These are phyloP conservation scores for Puccinia brachypodii DNA, from an alignment of 1,284 basidiomycete species.

Conservation along the genomic window DNA sequence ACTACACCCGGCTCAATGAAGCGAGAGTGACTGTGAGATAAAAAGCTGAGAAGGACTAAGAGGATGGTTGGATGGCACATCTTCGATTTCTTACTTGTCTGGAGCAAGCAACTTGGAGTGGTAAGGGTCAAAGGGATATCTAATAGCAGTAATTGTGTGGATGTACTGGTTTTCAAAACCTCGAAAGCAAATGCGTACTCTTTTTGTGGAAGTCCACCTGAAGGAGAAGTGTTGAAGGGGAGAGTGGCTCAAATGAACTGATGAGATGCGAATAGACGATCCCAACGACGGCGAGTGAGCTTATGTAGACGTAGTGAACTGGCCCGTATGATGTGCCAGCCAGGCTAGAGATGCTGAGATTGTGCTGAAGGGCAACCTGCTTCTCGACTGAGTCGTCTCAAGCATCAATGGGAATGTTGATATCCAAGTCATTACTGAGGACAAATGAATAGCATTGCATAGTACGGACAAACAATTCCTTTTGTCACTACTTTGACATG, in stretches of 20 bases:
- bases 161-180: background rate
- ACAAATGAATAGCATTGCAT: constrained; percentile 6
- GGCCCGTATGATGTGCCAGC: background rate
- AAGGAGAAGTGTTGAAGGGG: background rate
- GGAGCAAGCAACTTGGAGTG: background rate
- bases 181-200: background rate
- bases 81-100: background rate
- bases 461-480: constrained; percentile 9
- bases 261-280: background rate
- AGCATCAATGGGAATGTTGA: constrained; percentile 1
- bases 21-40: background rate
- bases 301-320: background rate
- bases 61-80: constrained; percentile 3
- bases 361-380: background rate
- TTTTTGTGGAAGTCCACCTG: background rate
- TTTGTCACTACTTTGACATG: background rate
- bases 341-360: background rate
- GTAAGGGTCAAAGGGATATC: background rate
- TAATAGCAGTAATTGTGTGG: background rate
- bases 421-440: constrained; percentile 16
- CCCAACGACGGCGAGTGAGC: background rate
- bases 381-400: background rate
- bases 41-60: background rate
- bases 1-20: constrained; percentile 11
- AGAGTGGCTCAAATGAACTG: background rate